phyloP scores from a whole-genome alignment of 257 asterid species.

The Nicotiana obtusifolia region DNA sequence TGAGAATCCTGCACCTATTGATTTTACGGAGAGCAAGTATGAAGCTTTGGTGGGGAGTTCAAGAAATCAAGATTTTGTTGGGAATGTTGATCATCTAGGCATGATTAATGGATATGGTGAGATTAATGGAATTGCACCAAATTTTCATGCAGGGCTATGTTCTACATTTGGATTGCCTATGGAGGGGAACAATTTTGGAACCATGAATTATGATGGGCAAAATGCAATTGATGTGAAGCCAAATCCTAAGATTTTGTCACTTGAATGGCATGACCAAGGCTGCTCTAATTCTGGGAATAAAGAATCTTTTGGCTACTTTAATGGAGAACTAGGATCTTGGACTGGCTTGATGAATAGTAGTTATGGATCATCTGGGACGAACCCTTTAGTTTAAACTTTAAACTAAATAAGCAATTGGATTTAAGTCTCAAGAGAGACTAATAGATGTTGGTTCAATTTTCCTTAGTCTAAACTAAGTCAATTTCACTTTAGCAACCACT shows the following conservation, averaged over 20 bases:
- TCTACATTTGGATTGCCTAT: constrained; percentile 38
- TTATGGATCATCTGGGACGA: constrained; percentile 57
- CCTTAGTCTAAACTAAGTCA: background rate
- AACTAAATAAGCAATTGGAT: background rate
- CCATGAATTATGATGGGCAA: constrained; percentile 10
- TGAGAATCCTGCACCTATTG: constrained; percentile 42
- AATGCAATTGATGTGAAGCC: constrained; percentile 44
- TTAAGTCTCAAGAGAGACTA: too few species aligned
- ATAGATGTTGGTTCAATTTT: background rate
- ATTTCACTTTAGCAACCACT: background rate
- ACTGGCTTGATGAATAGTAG: constrained; percentile 69
- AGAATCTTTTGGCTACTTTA: constrained; percentile 45
- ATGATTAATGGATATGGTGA: constrained; percentile 16
- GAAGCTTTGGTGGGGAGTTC: constrained; percentile 31
- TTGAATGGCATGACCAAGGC: constrained; percentile 75
- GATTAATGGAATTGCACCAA: constrained; percentile 3
- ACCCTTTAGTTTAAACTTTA: constrained; percentile 28
- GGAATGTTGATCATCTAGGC: constrained; percentile 16
- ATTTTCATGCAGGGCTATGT: constrained; percentile 23
- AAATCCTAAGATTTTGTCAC: constrained; percentile 46
- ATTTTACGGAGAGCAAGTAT: constrained; percentile 55
- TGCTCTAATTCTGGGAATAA: constrained; percentile 44
- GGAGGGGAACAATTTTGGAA: constrained; percentile 26
- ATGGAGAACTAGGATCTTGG: constrained; percentile 66
- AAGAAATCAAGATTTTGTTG: constrained; percentile 29